phyloP scores from a whole-genome alignment of 306 rosid species.

The Arachis hypogaea region DNA sequence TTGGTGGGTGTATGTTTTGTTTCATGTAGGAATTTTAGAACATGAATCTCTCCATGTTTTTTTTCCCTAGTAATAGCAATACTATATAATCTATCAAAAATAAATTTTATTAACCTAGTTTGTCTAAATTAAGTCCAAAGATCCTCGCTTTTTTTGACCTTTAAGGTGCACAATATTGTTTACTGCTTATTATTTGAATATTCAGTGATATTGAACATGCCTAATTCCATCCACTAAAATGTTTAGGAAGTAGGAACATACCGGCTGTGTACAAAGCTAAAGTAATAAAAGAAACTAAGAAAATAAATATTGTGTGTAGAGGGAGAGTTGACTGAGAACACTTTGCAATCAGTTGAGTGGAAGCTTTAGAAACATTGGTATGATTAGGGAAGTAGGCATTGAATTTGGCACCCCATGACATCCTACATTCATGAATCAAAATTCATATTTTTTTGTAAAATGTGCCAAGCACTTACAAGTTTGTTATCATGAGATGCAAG shows the following conservation, averaged over 20 bases:
- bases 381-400: slow-evolving; percentile 28
- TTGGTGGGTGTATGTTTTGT: too few relatives aligned
- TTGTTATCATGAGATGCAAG: slow-evolving; percentile 36
- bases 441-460: slow-evolving; percentile 18
- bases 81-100: neutral
- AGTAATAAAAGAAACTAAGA: slow-evolving; percentile 12
- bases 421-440: slow-evolving; percentile 22
- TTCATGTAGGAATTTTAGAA: too few relatives aligned
- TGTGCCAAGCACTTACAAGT: slow-evolving; percentile 35
- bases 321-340: slow-evolving; percentile 35
- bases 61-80: neutral
- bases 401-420: slow-evolving; percentile 12
- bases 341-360: slow-evolving; percentile 20
- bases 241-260: neutral
- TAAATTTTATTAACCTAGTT: neutral
- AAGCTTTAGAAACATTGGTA: slow-evolving; percentile 20
- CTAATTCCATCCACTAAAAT: slow-evolving; percentile 37
- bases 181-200: too few relatives aligned
- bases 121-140: neutral
- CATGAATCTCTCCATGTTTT: too few relatives aligned
- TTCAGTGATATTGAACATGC: neutral
- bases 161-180: neutral
- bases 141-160: neutral
- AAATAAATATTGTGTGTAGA: slow-evolving; percentile 25
- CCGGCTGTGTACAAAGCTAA: neutral